These are phyloP conservation scores for Huntiella savannae DNA, from an alignment of 2,329 filamentous ascomycete species.

Conservation along the genomic window DNA sequence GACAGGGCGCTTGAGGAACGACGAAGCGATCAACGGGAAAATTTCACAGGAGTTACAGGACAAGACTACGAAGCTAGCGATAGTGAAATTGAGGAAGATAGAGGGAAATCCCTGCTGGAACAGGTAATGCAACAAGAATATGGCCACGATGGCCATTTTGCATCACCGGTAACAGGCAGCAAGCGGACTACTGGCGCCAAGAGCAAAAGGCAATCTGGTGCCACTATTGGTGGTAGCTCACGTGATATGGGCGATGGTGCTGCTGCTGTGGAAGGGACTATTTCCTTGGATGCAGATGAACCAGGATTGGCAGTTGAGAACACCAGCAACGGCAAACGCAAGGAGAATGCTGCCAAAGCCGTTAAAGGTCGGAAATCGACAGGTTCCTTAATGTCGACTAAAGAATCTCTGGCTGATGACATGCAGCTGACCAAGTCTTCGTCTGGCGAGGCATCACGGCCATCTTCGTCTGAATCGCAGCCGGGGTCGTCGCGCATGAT, in stretches of 20 bases:
- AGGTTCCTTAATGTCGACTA: background rate
- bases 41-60: background rate
- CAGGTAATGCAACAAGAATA: background rate
- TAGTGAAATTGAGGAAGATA: background rate
- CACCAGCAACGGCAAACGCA: background rate
- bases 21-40: slow-evolving; percentile 1
- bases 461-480: background rate
- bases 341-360: background rate
- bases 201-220: background rate
- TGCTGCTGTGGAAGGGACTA: background rate
- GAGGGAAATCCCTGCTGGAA: background rate
- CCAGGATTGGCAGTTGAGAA: background rate
- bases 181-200: background rate
- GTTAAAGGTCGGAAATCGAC: too few species aligned
- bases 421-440: background rate
- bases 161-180: background rate
- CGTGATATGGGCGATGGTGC: slow-evolving; percentile 7
- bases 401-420: background rate
- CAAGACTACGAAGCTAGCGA: background rate
- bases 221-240: background rate
- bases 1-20: slow-evolving; percentile 33
- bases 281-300: background rate
- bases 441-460: background rate
- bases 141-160: background rate
- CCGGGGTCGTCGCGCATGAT: background rate